Evolutionary conservation across 345 rosid genomes (phyloP).

Genomic region (Xanthoceras sorbifolium): DNA sequence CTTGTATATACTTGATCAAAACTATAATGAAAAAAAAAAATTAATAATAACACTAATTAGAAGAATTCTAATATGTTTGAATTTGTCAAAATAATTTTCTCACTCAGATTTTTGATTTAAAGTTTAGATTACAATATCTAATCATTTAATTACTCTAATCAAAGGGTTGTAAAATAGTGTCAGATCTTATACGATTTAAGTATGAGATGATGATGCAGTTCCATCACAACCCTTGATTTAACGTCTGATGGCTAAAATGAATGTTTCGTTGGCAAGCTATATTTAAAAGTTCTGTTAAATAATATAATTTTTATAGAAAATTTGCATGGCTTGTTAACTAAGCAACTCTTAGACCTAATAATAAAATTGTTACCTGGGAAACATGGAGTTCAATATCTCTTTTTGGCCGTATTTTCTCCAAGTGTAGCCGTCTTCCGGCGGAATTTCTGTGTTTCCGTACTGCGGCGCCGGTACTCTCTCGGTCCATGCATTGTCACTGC

Average conservation of each 20-base stretch:
- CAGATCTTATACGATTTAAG: no score
- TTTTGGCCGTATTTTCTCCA: slow-evolving; percentile 96
- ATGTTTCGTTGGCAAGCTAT: no score
- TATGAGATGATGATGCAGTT: no score
- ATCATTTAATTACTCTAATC: not conserved
- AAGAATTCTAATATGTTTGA: not conserved
- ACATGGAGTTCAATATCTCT: slow-evolving; percentile 69
- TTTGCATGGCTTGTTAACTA: no score
- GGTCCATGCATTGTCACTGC: slow-evolving; percentile 3
- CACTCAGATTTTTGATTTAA: not conserved
- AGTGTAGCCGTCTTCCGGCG: slow-evolving; percentile 78
- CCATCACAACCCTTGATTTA: no score
- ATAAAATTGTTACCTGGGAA: slow-evolving; percentile 59
- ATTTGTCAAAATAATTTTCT: not conserved
- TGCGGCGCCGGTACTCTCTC: slow-evolving; percentile 52
- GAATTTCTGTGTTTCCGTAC: slow-evolving; percentile 64
- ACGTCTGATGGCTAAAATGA: no score
- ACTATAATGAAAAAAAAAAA: no score
- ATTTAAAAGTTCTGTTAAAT: no score
- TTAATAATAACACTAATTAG: not conserved
- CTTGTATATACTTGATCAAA: not conserved
- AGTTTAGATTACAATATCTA: no score
- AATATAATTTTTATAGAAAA: no score
- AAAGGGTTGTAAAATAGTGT: not conserved
- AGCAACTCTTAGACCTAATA: no score